Evolutionary conservation across 2,329 filamentous ascomycete species (phyloP).

Genomic region (Cytospora piceae): DNA sequence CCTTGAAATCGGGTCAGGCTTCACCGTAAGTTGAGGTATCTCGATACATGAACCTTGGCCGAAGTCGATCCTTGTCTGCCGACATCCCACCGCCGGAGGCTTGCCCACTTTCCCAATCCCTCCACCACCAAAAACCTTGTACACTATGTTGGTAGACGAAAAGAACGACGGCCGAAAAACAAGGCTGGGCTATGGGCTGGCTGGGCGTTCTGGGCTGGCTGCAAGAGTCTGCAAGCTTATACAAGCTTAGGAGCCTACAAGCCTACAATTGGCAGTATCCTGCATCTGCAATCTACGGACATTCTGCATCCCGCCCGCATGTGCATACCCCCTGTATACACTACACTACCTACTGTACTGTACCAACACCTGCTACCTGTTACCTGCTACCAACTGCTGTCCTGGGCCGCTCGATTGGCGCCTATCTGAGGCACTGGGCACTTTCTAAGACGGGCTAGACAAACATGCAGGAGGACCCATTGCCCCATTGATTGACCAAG

Average conservation of each 20-base stretch:
- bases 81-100: not conserved
- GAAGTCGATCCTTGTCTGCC: not conserved
- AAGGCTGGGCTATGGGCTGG: not conserved
- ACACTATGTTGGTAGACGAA: not conserved
- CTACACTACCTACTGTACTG: not conserved
- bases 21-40: constrained; percentile 6
- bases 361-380: not conserved
- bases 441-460: constrained; percentile 23
- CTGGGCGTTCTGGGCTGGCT: too few species aligned
- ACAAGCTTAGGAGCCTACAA: not conserved
- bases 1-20: not conserved
- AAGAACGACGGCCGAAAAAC: not conserved
- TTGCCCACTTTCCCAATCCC: not conserved
- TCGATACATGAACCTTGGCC: not conserved
- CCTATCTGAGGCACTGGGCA: constrained; percentile 17
- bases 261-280: not conserved
- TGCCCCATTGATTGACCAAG: constrained; percentile 27
- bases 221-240: not conserved
- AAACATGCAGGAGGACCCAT: constrained; percentile 25
- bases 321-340: not conserved
- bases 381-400: not conserved
- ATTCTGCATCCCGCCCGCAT: constrained; percentile 1
- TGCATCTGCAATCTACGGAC: not conserved
- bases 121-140: not conserved
- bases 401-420: constrained; percentile 13